These are phyloP conservation scores for Saprolegnia parasitica DNA, from an alignment of 352 stramenopile species.

Conservation along the genomic window DNA sequence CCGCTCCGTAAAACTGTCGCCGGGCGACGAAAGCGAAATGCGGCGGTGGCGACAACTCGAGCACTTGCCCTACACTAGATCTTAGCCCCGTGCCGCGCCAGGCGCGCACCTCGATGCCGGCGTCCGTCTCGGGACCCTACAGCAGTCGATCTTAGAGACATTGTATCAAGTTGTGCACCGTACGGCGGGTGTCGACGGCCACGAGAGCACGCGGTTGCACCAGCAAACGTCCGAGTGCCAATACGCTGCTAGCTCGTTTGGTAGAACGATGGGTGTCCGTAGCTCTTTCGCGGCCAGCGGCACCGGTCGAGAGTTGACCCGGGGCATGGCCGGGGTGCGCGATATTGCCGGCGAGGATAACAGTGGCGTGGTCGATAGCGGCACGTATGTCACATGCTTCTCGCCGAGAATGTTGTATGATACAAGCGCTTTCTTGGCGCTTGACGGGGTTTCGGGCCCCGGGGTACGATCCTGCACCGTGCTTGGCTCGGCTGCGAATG, in stretches of 20 bases:
- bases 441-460: conserved; percentile 9
- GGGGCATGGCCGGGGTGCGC: background rate
- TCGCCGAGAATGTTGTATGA: conserved; percentile 24
- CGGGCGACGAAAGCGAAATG: background rate
- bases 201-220: conserved; percentile 7
- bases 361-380: background rate
- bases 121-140: background rate
- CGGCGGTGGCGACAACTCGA: background rate
- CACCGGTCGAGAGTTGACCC: background rate
- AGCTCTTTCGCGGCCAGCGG: background rate
- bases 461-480: background rate
- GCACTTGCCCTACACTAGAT: background rate
- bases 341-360: background rate
- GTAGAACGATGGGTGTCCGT: background rate
- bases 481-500: background rate
- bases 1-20: conserved; percentile 6
- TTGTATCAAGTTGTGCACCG: too few relatives aligned
- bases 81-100: background rate
- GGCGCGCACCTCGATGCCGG: background rate
- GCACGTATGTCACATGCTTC: conserved; percentile 17
- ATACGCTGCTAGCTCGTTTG: background rate
- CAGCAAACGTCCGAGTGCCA: conserved; percentile 19
- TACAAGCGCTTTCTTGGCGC: conserved; percentile 10
- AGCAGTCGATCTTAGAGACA: too few relatives aligned
- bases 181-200: background rate